Percentiles rank a stretch among this genome's conserved stretches.
Evolutionary conservation across 257 asterid genomes (phyloP).

Genomic region (Nicotiana attenuata): DNA sequence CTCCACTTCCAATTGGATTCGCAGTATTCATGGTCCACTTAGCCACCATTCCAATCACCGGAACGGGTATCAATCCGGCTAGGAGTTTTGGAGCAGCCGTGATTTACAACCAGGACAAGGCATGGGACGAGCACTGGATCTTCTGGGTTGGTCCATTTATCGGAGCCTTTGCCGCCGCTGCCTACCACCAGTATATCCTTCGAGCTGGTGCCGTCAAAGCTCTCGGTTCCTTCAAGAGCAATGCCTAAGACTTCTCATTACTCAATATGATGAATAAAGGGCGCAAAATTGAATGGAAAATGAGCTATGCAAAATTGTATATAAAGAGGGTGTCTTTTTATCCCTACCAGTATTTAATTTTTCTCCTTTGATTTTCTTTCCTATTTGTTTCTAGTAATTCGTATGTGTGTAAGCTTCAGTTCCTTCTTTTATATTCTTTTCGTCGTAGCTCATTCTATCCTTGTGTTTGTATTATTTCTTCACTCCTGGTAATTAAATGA

Average conservation of each 20-base stretch:
- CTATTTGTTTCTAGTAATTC: too few relatives aligned
- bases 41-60: conserved; percentile 72
- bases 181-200: conserved; percentile 55
- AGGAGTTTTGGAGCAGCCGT: conserved; percentile 82
- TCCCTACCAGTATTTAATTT: too few relatives aligned
- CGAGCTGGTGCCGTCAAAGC: conserved; percentile 59
- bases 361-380: too few relatives aligned
- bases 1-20: conserved; percentile 17
- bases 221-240: conserved; percentile 72
- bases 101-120: conserved; percentile 41
- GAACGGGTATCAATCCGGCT: conserved; percentile 78
- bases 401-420: too few relatives aligned
- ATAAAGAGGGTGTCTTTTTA: too few relatives aligned
- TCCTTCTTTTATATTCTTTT: too few relatives aligned
- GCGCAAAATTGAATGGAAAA: too few relatives aligned
- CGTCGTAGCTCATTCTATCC: too few relatives aligned
- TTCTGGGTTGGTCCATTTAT: conserved; percentile 79
- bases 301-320: too few relatives aligned
- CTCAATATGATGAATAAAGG: too few relatives aligned
- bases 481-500: too few relatives aligned
- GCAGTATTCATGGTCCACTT: conserved; percentile 60
- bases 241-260: conserved; percentile 14
- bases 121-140: conserved; percentile 77
- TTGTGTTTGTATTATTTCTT: too few relatives aligned
- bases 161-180: conserved; percentile 67